Percentiles rank a stretch among this genome's conserved stretches.
Conservation (phyloP, 2,329 filamentous ascomycete species). For the Cryphonectria naterciae region DNA sequence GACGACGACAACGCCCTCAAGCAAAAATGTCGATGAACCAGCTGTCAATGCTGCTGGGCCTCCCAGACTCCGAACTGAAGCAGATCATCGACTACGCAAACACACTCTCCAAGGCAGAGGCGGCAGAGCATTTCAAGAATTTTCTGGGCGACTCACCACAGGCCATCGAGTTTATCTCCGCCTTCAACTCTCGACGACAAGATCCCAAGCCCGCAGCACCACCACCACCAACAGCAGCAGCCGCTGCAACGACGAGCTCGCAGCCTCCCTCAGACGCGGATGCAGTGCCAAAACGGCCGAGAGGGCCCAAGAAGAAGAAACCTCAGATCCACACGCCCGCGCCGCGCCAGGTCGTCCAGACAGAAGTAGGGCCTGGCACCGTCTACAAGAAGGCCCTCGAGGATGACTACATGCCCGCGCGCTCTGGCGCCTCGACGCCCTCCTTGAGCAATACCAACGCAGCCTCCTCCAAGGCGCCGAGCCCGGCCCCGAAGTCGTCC, state of each 20-base stretch:
- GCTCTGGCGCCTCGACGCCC: slow-evolving; percentile 46
- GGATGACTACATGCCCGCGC: slow-evolving; percentile 71
- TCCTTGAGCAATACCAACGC: slow-evolving; percentile 42
- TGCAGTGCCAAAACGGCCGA: slow-evolving; percentile 53
- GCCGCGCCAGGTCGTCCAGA: slow-evolving; percentile 65
- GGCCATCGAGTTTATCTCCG: slow-evolving; percentile 75
- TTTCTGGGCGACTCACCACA: slow-evolving; percentile 85
- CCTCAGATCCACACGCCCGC: slow-evolving; percentile 65
- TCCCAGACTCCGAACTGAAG: slow-evolving; percentile 82
- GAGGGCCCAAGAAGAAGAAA: slow-evolving; percentile 59
- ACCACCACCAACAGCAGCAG: slow-evolving; percentile 29
- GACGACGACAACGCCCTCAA: neutral
- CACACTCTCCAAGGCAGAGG: slow-evolving; percentile 75
- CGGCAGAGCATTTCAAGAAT: slow-evolving; percentile 83
- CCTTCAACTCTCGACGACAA: slow-evolving; percentile 72
- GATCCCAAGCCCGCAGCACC: slow-evolving; percentile 41
- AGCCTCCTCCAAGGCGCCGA: slow-evolving; percentile 47
- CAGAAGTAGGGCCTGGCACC: slow-evolving; percentile 64
- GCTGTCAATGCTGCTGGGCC: slow-evolving; percentile 77
- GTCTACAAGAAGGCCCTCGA: slow-evolving; percentile 76
- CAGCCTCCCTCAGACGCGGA: slow-evolving; percentile 38
- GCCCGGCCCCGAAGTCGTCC: slow-evolving; percentile 57
- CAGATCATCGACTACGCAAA: slow-evolving; percentile 84
- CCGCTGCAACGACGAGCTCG: slow-evolving; percentile 18
- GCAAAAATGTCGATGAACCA: slow-evolving; percentile 62